Evolutionary conservation across 805 yeast genomes (phyloP), one percentile per base, ranked within the genome.

Genomic region (Yarrowia sp.): DNA sequence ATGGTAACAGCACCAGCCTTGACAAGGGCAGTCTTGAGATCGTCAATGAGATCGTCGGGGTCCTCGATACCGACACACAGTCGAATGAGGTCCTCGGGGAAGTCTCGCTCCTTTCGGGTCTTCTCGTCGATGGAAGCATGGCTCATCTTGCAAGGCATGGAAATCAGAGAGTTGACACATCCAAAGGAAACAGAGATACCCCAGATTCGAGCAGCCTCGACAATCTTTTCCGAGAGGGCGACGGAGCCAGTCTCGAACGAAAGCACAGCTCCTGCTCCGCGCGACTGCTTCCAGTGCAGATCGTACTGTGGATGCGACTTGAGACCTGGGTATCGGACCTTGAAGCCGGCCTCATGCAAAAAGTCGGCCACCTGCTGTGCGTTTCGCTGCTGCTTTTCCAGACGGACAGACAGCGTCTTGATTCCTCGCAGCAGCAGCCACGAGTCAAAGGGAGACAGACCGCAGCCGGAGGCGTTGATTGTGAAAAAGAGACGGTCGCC

Each of bases 121-220:
- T 90, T 86, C 35, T 92, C 89, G 73, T 92, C 97, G 71, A 93
- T 93, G 2, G 97, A 89, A n/a, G 98, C 98, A 76, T 93, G 98
- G 8, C 97, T 91, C 98, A 93, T 93, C 78, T 86, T 86, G 78
- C 98, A 91, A 15, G 98, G 98, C 88, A 93, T 85, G 48, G 97
- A 91, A 69, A 93, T 91, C 76, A 93, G 83, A 16, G 97, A 90
- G 81, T 92, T 91, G 70, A 94, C 97, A 77, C 97, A 90, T 26
- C 98, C 98, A 79, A 93, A 93, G 11, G 97, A 90, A 9, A 93
- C 98, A 8, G 97, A 91, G 72, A 93, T 91, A 48, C 93, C 91
- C 81, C 89, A 93, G 48, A 94, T 82, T 69, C 88, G 86, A 26
- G 94, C 87, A 56, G 84, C 81, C 73, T 90, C 94, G 35, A 92